These are phyloP conservation scores for Solanum medicagineum DNA, from an alignment of 257 asterid genomes.

Conservation along the genomic window DNA sequence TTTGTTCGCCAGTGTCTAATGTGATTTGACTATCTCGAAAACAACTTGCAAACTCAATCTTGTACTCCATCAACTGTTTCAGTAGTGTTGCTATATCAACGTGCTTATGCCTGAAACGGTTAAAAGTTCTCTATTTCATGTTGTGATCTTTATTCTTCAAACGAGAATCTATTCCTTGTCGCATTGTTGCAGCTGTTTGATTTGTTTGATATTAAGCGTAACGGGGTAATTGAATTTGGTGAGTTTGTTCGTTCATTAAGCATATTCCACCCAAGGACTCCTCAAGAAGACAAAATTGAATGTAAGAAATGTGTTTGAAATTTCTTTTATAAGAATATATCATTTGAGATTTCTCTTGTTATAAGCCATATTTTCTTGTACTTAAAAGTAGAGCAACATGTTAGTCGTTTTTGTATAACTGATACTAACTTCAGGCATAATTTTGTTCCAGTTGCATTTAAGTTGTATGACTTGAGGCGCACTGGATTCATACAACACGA, in stretches of 20 bases:
- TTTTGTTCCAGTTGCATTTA: slow-evolving; percentile 54
- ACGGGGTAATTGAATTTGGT: slow-evolving; percentile 69
- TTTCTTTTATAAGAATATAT: not conserved
- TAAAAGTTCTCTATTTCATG: not conserved
- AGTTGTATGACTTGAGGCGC: slow-evolving; percentile 40
- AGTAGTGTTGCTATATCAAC: no score
- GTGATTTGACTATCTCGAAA: not conserved
- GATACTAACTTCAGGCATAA: not conserved
- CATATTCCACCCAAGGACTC: slow-evolving; percentile 51
- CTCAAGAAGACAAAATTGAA: slow-evolving; percentile 31
- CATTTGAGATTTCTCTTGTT: not conserved
- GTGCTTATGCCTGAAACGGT: not conserved
- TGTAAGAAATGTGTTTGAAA: slow-evolving; percentile 20
- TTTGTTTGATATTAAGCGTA: slow-evolving; percentile 52
- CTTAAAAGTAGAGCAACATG: not conserved
- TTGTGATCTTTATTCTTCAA: not conserved
- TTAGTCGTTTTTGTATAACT: not conserved
- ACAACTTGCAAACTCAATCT: not conserved
- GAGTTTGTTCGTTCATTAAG: slow-evolving; percentile 63
- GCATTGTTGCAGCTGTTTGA: slow-evolving; percentile 43
- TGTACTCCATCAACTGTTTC: not conserved
- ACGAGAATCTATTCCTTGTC: not conserved
- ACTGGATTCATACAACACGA: slow-evolving; percentile 59
- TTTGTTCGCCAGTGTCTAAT: not conserved
- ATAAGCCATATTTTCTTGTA: not conserved